Conservation (phyloP, 2,329 filamentous ascomycete genomes). For the Pseudophaeomoniella oleicola region DNA sequence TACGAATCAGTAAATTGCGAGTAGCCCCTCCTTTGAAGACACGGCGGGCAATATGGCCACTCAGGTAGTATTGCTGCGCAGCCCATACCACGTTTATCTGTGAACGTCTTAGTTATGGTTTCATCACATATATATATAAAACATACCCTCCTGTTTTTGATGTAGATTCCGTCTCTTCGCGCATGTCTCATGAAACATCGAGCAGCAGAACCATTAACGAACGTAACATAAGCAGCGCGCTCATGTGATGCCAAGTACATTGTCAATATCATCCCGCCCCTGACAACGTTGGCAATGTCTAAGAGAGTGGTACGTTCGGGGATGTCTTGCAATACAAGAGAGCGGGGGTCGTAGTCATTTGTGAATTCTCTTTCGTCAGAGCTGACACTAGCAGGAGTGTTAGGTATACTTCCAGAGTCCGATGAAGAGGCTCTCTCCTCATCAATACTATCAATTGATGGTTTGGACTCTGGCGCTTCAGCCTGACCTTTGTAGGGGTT, state of each 20-base stretch:
- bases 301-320: constrained; percentile 46
- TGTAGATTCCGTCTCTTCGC: constrained; percentile 51
- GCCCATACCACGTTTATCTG: constrained; percentile 58
- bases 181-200: constrained; percentile 49
- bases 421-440: too few species aligned
- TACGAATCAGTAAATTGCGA: constrained; percentile 57
- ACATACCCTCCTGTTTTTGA: constrained; percentile 53
- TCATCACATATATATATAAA: too few species aligned
- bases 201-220: constrained; percentile 50
- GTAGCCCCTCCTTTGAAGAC: constrained; percentile 48
- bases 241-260: constrained; percentile 48
- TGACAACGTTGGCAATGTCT: constrained; percentile 50
- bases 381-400: constrained; percentile 11
- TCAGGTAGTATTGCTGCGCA: constrained; percentile 54
- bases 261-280: constrained; percentile 58
- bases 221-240: constrained; percentile 51
- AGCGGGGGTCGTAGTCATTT: constrained; percentile 28
- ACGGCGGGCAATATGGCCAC: constrained; percentile 48
- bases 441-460: too few species aligned
- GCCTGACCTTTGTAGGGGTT: too few species aligned
- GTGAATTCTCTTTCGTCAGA: constrained; percentile 14
- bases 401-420: constrained; percentile 1
- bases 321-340: constrained; percentile 49
- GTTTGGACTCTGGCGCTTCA: too few species aligned
- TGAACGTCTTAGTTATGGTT: constrained; percentile 3